Base-by-base conservation (phyloP, 2,329 filamentous ascomycete species). In the Cladosporium colombiae region DNA sequence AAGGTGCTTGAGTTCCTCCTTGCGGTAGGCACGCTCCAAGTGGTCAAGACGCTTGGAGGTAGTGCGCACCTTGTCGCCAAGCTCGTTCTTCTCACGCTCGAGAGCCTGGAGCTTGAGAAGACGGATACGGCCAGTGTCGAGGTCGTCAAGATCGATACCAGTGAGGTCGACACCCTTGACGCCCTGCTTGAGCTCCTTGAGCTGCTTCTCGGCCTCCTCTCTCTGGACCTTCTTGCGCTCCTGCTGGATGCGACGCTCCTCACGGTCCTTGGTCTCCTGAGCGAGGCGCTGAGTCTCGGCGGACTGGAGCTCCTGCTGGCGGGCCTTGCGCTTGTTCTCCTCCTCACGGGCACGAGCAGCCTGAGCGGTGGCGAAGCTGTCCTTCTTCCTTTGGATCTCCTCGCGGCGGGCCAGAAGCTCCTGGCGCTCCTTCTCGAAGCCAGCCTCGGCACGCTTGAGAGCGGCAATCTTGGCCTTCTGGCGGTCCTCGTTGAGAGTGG, bases 41-140 rank as follows among this genome's bases (percentile, higher is more conserved):
- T 99, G 94, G 77, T 99, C 95, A 74, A 97, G 91, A 70, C 95
- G 91, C 87, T 97, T 98, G 78, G 91, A 92, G 67, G 93, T 96
- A 73, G 96, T 88, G 74, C 93, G 90, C 62, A 98, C 87, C 77
- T 91, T 92, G 81, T 97, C 93, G 70, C 91, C 92, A 71, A 97
- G 89, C 76, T 95, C 93, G 75, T 94, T 96, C 89, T 98, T 99
- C 84, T 98, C 95, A 73, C 94, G 93, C 82, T 98, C 95, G 13
- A 99, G 87, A 80, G 97, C 94, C 68, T 92, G 91, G 66, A 99
- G 87, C 85, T 98, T 98, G 82, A 99, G 90, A 72, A 91, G 90
- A 78, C 95, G 93, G 73, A 99, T 91, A 70, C 90, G 89, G 60
- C 76, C 74, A 35, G 80, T 81, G 73, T 83, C 81, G 13, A 84